Base-by-base conservation (phyloP, 2,329 filamentous ascomycete species). In the Knufia fluminis region DNA sequence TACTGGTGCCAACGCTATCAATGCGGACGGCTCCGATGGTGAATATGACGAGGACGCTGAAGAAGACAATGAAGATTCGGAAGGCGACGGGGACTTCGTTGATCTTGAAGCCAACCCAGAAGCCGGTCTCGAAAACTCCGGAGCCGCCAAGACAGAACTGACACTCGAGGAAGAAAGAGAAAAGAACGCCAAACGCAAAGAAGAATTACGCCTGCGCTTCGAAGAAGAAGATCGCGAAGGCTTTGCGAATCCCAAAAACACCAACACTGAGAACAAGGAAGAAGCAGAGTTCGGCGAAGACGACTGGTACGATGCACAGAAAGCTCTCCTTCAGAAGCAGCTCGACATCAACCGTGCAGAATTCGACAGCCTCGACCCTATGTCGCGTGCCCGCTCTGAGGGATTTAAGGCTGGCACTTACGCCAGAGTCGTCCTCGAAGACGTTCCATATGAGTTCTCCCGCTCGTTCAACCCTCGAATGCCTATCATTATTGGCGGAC, bases 141-240 rank as follows among this genome's bases (percentile, higher is more conserved):
- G 68, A 24, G 60, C 66, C 14, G 57, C 59, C 7, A 62, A 59
- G 26, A 55, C 64, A 41, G 62, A 65, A 35, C 60, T 65, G n/a
- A 71, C 75, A 42, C 74, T 97, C n/a, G 88, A 91, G 54, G 85
- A 82, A 2, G 92, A 98, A 69, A 85, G 92, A 58, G 87, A 88
- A 59, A 85, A 80, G 66, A 98, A 98, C 61, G 92, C 92, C 1
- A 80, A 82, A 57, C 78, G 86, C 56, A 98, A 98, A 67, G 92
- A 96, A 68, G 92, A 98, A 65, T 78, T 98, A 47, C 94, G 88
- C 64, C 74, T 94, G 46, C 82, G 94, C 1, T 98, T 98, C 62
- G 92, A 98, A 62, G 90, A 97, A 66, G 92, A 98, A 72, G 92
- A 98, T 63, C 79, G 87, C n/a, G 92, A 98, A 64, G 92, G 92